Percentiles rank a stretch among this genome's conserved stretches.
Evolutionary conservation across 2,329 filamentous ascomycete species (phyloP).

Genomic region (Epicoccum sorghinum): DNA sequence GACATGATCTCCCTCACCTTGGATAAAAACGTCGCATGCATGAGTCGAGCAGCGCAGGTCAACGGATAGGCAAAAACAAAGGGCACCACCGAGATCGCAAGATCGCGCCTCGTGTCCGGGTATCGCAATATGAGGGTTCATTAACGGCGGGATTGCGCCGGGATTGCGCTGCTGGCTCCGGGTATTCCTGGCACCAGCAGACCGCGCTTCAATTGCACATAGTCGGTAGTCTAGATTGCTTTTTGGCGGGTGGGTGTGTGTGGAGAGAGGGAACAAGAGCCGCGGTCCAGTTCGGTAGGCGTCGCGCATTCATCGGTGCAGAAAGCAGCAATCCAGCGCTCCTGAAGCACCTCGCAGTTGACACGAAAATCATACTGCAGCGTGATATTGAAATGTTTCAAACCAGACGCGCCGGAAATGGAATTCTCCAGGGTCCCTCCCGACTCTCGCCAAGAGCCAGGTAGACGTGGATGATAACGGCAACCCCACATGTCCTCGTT

Average conservation of each 20-base stretch:
- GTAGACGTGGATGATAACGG: neutral
- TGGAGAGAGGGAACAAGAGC: no score
- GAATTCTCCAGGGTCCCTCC: neutral
- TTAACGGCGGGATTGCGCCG: conserved; percentile 5
- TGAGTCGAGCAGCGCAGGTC: neutral
- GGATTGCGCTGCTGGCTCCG: neutral
- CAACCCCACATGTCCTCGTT: conserved; percentile 9
- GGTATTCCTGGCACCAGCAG: no score
- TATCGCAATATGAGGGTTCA: conserved; percentile 11
- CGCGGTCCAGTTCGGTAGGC: no score
- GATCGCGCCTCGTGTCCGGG: conserved; percentile 6
- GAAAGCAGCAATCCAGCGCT: neutral
- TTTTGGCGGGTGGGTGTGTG: no score
- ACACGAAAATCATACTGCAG: neutral
- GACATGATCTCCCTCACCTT: neutral
- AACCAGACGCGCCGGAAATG: neutral
- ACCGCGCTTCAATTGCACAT: no score
- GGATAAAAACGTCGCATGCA: conserved; percentile 2
- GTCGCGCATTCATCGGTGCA: neutral
- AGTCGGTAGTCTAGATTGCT: no score
- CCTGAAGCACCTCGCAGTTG: no score
- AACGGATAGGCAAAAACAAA: no score
- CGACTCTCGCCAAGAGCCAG: neutral
- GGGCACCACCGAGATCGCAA: conserved; percentile 10
- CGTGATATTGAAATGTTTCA: conserved; percentile 17